These are phyloP conservation scores for Aspergillus calidoustus DNA, from an alignment of 2,329 filamentous ascomycete genomes.

Conservation along the genomic window DNA sequence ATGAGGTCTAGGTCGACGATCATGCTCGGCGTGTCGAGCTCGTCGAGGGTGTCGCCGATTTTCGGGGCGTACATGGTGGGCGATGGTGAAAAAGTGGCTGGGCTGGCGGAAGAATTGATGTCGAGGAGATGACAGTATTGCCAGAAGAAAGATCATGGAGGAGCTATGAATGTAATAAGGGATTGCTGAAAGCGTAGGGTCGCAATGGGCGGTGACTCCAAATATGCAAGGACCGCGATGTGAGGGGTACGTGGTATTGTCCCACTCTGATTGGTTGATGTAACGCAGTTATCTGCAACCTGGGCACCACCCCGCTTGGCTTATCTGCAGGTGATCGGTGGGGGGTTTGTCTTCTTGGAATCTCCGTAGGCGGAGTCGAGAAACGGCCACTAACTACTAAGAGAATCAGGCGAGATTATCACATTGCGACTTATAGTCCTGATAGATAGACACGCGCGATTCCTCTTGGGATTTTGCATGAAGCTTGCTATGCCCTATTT, in stretches of 20 bases:
- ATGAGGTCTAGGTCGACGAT: conserved; percentile 58
- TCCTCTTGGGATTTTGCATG: too few species aligned
- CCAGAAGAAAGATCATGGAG: too few species aligned
- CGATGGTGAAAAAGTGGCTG: neutral
- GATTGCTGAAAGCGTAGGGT: neutral
- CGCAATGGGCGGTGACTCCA: neutral
- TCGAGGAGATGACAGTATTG: neutral
- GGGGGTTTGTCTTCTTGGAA: too few species aligned
- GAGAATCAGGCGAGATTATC: too few species aligned
- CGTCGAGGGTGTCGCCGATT: conserved; percentile 48
- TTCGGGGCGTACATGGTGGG: conserved; percentile 45
- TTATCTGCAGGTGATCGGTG: neutral
- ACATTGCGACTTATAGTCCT: too few species aligned
- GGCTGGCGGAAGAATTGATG: neutral
- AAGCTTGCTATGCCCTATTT: too few species aligned
- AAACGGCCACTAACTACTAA: too few species aligned
- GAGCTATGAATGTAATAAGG: neutral
- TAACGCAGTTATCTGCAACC: too few species aligned
- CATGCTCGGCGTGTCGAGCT: conserved; percentile 62
- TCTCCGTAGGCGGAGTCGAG: too few species aligned
- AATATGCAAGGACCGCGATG: neutral
- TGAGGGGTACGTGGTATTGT: neutral
- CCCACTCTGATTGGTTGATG: too few species aligned
- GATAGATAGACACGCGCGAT: too few species aligned
- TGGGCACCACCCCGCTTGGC: too few species aligned